Base-by-base conservation (phyloP, 163 green algal genomes). In the Coccomyxa subellipsoidea region DNA sequence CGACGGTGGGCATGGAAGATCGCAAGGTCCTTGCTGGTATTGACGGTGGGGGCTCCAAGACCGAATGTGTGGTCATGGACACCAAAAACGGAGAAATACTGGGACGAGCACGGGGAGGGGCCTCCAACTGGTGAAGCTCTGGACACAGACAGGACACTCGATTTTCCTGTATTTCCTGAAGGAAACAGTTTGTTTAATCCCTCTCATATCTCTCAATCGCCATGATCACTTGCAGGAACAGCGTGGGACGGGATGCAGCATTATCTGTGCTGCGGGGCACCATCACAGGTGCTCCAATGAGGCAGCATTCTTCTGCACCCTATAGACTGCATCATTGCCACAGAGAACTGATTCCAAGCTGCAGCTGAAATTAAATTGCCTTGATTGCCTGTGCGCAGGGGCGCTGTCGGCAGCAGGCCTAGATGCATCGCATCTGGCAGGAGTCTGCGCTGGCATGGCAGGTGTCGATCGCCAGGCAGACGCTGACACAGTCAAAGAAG, bases 21-120 rank as follows among this genome's bases (percentile, higher is more conserved):
- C 66, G 66, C 6, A 32, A n/a, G 66, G 66, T 78, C 71, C 4
- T 40, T 10, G 37, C 47, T 35, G 75, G 75, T 69, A 37, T 79
- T 10, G 75, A 79, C 69, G 75, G 75, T 38, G 75, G 75, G 12
- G 38, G 75, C 36, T 54, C 75, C 18, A 79, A 66, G 25, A 79
- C 75, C 8, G 38, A 59, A 7, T 59, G 37, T 34, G 75, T 79
- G 15, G 7, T 66, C 15, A 27, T 79, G n/a, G 75, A 79, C 35
- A 9, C 25, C 18, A 23, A 59, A 7, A 79, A 12, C 15, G 23
- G n/a, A 29, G 0, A 36, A 6, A 10, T 69, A 8, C n/a, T 79
- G n/a, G 75, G 37, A 4, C 37, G 75, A n/a, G 38, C 75, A 12
- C 15, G 37, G 34, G 35, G 27, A 3, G 37, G 37, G 21, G 29